Conservation (phyloP, 2,329 filamentous ascomycete species). For the Bipolaris cookei region DNA sequence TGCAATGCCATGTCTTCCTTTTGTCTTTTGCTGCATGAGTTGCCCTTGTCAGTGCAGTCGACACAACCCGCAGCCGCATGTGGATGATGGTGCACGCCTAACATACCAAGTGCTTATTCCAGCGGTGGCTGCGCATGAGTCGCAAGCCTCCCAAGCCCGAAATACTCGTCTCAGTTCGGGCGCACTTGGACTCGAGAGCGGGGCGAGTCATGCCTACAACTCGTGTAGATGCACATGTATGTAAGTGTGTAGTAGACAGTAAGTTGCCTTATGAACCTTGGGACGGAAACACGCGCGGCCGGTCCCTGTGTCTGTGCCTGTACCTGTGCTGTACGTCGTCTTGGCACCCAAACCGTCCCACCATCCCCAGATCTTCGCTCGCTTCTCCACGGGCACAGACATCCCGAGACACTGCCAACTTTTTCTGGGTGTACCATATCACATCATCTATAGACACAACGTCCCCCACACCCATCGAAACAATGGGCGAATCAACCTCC, state of each 20-base stretch:
- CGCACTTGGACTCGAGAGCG: not conserved
- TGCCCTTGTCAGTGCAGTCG: not conserved
- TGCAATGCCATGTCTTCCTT: not conserved
- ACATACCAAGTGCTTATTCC: not conserved
- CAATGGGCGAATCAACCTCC: constrained; percentile 16
- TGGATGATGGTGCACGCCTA: not conserved
- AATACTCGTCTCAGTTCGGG: not conserved
- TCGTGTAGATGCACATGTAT: not conserved
- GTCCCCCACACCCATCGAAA: not conserved
- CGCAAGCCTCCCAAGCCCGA: not conserved
- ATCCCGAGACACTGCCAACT: not conserved
- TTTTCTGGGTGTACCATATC: not conserved
- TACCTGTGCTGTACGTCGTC: not conserved
- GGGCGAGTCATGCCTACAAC: not conserved
- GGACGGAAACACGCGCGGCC: too few relatives aligned
- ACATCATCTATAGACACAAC: not conserved
- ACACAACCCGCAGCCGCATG: not conserved
- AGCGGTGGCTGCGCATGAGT: not conserved
- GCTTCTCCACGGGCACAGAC: not conserved
- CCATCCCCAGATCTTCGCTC: constrained; percentile 8
- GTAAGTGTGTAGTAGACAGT: too few relatives aligned
- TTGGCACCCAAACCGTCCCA: not conserved
- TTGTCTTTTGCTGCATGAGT: not conserved
- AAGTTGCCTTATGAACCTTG: too few relatives aligned
- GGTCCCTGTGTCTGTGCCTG: not conserved